A percentile compares a stretch with the other conserved stretches of the same genome.
phyloP scores from a whole-genome alignment of 202 grass and related monocot species.

The Setaria viridis region DNA sequence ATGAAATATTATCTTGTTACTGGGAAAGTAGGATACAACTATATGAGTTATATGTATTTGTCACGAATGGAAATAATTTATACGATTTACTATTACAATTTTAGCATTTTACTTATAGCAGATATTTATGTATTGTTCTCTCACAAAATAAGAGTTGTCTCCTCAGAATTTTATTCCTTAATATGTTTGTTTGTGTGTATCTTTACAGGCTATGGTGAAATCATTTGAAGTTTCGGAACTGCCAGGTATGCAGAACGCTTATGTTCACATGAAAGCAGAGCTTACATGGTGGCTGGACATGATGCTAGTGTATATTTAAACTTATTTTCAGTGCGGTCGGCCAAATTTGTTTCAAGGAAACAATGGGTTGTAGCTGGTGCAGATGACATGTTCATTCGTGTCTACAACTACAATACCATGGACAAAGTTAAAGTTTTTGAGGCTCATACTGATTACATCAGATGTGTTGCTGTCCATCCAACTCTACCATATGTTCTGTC shows the following conservation, averaged over 20 bases:
- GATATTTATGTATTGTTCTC: not conserved
- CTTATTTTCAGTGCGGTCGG: slow-evolving; percentile 81
- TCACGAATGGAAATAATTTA: not conserved
- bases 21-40: not conserved
- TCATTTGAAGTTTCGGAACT: slow-evolving; percentile 95
- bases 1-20: not conserved
- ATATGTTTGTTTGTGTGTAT: slow-evolving; percentile 46
- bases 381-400: slow-evolving; percentile 91
- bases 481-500: slow-evolving; percentile 85
- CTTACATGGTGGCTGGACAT: slow-evolving; percentile 22
- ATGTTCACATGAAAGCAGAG: slow-evolving; percentile 23
- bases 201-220: slow-evolving; percentile 90
- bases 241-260: slow-evolving; percentile 67
- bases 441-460: slow-evolving; percentile 90
- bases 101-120: not conserved
- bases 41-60: slow-evolving; percentile 2
- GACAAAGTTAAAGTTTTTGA: slow-evolving; percentile 97
- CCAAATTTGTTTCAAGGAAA: slow-evolving; percentile 92
- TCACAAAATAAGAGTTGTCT: not conserved
- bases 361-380: slow-evolving; percentile 99
- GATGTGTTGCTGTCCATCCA: slow-evolving; percentile 90
- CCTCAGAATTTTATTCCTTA: slow-evolving; percentile 39
- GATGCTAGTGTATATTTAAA: slow-evolving; percentile 40
- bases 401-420: slow-evolving; percentile 98
- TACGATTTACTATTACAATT: not conserved